These are phyloP conservation scores for Triangularia verruculosa DNA, from an alignment of 2,329 filamentous ascomycete species.

Conservation along the genomic window DNA sequence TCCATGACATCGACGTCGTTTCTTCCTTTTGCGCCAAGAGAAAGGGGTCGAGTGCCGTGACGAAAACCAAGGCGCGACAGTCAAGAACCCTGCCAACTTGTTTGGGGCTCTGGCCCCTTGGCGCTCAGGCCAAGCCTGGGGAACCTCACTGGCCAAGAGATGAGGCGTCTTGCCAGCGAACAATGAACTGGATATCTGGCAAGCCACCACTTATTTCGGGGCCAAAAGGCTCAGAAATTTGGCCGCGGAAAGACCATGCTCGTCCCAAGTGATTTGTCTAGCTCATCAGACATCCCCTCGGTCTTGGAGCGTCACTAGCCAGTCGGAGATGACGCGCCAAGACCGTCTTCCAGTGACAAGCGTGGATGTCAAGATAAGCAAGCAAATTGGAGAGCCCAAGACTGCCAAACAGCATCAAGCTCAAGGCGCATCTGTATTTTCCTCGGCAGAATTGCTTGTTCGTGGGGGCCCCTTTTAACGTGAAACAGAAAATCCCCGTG, in stretches of 20 bases:
- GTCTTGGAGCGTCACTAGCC: background rate
- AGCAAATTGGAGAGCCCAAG: background rate
- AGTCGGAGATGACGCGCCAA: background rate
- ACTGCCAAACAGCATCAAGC: background rate
- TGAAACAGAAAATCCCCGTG: slow-evolving; percentile 3
- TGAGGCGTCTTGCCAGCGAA: background rate
- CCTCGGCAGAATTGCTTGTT: background rate
- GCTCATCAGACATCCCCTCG: background rate
- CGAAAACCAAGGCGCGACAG: slow-evolving; percentile 2
- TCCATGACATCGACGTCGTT: background rate
- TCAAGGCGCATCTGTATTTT: background rate
- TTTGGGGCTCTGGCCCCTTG: slow-evolving; percentile 6
- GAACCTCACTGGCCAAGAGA: slow-evolving; percentile 4
- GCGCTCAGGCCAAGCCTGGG: slow-evolving; percentile 8
- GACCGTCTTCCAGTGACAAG: background rate
- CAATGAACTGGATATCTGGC: background rate
- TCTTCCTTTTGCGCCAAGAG: slow-evolving; percentile 1
- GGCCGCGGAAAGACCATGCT: background rate
- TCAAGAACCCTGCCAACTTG: background rate
- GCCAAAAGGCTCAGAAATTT: background rate
- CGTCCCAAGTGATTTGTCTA: background rate
- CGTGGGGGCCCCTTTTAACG: background rate
- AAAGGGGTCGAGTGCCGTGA: background rate
- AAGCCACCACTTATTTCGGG: background rate
- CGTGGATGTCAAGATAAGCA: background rate